phyloP scores from a whole-genome alignment of 1,284 basidiomycete genomes.

The Cutaneotrichosporon sp. region DNA sequence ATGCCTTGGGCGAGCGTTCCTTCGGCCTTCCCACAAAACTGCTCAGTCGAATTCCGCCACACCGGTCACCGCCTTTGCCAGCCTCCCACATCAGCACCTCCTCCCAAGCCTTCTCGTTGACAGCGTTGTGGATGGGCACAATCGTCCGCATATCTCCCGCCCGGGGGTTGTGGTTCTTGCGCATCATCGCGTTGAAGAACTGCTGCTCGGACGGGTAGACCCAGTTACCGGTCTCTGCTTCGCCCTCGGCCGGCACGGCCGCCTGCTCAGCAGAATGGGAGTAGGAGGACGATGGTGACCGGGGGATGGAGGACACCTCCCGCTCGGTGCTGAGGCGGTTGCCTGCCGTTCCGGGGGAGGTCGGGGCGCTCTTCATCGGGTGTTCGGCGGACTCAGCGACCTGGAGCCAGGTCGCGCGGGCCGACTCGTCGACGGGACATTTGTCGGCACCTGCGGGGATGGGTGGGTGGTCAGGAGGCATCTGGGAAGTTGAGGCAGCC shows the following conservation, averaged over 20 bases:
- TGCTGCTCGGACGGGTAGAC: constrained; percentile 97
- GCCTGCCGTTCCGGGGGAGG: constrained; percentile 22
- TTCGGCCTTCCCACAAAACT: constrained; percentile 52
- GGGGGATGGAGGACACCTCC: constrained; percentile 84
- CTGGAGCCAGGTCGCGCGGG: constrained; percentile 47
- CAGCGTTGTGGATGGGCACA: constrained; percentile 98
- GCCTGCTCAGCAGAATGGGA: constrained; percentile 16
- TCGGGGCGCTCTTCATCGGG: constrained; percentile 36
- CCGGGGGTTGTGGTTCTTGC: constrained; percentile 77
- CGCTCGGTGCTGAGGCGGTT: constrained; percentile 54
- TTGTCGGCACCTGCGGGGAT: constrained; percentile 47
- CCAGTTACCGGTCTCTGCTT: constrained; percentile 62
- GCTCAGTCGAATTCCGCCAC: constrained; percentile 60
- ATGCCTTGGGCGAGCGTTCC: constrained; percentile 68
- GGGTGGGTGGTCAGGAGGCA: constrained; percentile 20
- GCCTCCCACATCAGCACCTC: constrained; percentile 87
- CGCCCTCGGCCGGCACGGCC: constrained; percentile 46
- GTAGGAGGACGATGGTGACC: constrained; percentile 34
- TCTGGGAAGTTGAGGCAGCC: not conserved
- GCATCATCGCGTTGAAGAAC: constrained; percentile 91
- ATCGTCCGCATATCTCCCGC: constrained; percentile 87
- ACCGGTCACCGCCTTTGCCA: constrained; percentile 68
- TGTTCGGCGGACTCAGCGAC: constrained; percentile 29
- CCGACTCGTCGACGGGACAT: constrained; percentile 65
- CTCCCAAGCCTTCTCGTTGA: constrained; percentile 94